Conservation (phyloP, 257 asterid genomes). For the Galeopsis tetrahit region DNA sequence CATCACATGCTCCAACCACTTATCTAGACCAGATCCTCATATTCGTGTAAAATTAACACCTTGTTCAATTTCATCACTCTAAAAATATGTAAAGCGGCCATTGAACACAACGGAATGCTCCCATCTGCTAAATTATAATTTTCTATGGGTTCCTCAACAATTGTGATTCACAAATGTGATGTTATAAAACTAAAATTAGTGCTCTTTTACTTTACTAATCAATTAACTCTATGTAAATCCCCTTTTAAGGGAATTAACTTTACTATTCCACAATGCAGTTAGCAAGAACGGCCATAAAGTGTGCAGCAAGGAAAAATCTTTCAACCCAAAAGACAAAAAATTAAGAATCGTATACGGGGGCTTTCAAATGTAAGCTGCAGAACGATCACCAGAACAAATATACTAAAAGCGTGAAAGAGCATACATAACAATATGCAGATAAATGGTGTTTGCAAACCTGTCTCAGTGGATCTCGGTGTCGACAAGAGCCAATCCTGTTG, state of each 20-base stretch:
- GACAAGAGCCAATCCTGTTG: conserved; percentile 65
- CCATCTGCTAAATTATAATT: background rate
- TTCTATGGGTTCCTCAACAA: too few relatives aligned
- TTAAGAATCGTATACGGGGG: background rate
- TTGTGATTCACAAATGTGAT: too few relatives aligned
- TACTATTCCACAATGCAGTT: background rate
- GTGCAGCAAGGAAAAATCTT: conserved; percentile 1
- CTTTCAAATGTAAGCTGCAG: background rate
- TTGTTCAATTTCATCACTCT: background rate
- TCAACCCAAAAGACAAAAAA: background rate
- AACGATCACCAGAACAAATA: background rate
- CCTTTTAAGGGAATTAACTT: background rate
- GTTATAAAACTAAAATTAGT: background rate
- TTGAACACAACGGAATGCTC: background rate
- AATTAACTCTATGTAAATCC: background rate
- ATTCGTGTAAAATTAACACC: conserved; percentile 20
- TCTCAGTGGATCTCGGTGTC: conserved; percentile 93
- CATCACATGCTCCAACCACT: background rate
- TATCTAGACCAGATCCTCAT: background rate
- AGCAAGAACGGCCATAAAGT: background rate
- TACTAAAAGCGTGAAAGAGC: background rate
- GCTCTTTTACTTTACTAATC: background rate
- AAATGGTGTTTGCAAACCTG: conserved; percentile 47
- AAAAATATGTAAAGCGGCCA: background rate
- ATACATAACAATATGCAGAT: background rate